phyloP scores from a whole-genome alignment of 2,329 filamentous ascomycete species.

The Trichothecium roseum region DNA sequence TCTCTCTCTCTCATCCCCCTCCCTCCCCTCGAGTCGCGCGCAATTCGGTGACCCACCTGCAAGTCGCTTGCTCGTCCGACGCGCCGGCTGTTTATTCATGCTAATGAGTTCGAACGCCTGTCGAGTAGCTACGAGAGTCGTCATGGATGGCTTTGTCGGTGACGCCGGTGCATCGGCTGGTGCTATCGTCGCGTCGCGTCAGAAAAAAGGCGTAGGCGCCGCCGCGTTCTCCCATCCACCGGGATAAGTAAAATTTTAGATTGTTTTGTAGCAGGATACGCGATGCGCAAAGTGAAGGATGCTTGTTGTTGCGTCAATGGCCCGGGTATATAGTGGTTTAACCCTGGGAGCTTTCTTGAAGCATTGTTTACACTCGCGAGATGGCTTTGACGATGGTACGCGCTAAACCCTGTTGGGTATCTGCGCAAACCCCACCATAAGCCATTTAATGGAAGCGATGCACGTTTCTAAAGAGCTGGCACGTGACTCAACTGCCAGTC shows the following conservation, averaged over 20 bases:
- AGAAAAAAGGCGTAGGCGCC: too few species aligned
- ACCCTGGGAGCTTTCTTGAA: background rate
- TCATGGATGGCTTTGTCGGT: constrained; percentile 49
- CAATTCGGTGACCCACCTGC: constrained; percentile 38
- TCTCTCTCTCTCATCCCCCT: constrained; percentile 1
- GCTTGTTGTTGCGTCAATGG: too few species aligned
- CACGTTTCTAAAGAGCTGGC: background rate
- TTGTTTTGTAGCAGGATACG: too few species aligned
- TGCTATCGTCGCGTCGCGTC: background rate
- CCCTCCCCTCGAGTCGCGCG: constrained; percentile 1
- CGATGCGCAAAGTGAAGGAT: too few species aligned
- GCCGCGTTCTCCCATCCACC: too few species aligned
- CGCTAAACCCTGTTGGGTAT: constrained; percentile 11
- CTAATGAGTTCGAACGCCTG: constrained; percentile 57
- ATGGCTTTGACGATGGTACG: constrained; percentile 6
- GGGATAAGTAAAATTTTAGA: too few species aligned
- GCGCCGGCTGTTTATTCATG: constrained; percentile 56
- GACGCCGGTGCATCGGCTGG: constrained; percentile 10
- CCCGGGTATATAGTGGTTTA: too few species aligned
- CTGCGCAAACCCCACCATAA: too few species aligned
- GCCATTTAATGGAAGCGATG: too few species aligned
- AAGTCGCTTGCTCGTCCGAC: constrained; percentile 53
- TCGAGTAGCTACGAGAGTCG: constrained; percentile 55
- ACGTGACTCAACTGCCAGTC: background rate
- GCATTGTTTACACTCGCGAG: constrained; percentile 14